Base-by-base conservation (phyloP, 176 grass and related monocot species). In the Triticum timopheevii region DNA sequence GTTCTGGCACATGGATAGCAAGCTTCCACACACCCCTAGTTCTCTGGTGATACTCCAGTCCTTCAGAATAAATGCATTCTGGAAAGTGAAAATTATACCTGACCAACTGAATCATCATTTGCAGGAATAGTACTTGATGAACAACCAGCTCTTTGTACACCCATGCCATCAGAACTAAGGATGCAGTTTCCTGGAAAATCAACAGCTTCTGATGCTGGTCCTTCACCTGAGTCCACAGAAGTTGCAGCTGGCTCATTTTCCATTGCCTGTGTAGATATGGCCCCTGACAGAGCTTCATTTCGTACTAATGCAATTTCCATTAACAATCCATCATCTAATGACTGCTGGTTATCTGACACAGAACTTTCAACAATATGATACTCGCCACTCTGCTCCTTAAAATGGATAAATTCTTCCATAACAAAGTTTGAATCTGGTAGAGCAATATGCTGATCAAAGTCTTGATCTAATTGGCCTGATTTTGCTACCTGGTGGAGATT, bases 391-490 rank as follows among this genome's bases (percentile, higher is more conserved):
- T 80, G 86, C 59, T 85, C 86, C 63, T 70, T 77, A 47, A 90
- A 85, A 83, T 86, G 76, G 64, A 64, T 86, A 56, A 95, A 92
- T 62, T 92, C 83, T 64, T 98, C 85, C 61, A 90, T 31, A 38
- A 69, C 63, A 56, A 95, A 98, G 50, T 58, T 54, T 62, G 85
- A 90, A 89, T 92, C 89, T 40, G 87, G 85, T 65, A 93, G 75
- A 84, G 73, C 74, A 82, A 85, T 79, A 24, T 38, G 16, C n/a
- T 1, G 82, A 87, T 93, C 86, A 87, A 90, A 83, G 44, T 78
- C 84, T 12, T 34, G 72, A 65, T 83, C 77, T 85, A 92, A 86
- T 64, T 83, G 84, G 54, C 91, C 89, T 54, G 86, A 83, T 73
- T 92, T 90, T 76, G 88, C 59, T 58, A 86, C 87, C 65, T 87